These are phyloP conservation scores for Knufia petricola DNA, from an alignment of 2,329 filamentous ascomycete genomes.

Conservation along the genomic window DNA sequence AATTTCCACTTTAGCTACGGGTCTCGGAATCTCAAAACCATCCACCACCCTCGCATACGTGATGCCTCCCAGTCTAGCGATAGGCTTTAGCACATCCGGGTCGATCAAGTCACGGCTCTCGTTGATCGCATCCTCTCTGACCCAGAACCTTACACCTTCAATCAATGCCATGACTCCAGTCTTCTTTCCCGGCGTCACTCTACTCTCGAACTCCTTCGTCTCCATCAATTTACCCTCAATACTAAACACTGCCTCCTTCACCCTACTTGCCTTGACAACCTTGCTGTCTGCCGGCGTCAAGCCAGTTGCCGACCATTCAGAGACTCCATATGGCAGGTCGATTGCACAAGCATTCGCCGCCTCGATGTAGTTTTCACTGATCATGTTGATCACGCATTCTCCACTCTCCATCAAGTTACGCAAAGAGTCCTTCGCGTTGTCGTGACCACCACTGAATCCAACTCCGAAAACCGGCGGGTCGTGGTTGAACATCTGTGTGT, in stretches of 20 bases:
- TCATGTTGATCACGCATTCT: conserved; percentile 81
- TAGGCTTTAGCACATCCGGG: conserved; percentile 63
- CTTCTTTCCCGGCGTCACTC: conserved; percentile 60
- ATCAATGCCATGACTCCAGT: conserved; percentile 65
- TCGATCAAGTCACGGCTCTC: conserved; percentile 66
- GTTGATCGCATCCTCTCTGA: conserved; percentile 76
- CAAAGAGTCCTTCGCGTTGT: conserved; percentile 66
- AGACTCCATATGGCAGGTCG: conserved; percentile 65
- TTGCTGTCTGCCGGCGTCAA: conserved; percentile 59
- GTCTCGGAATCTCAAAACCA: conserved; percentile 60
- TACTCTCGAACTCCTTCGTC: conserved; percentile 66
- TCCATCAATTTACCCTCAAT: conserved; percentile 72
- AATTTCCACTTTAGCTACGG: conserved; percentile 25
- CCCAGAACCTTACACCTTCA: conserved; percentile 83
- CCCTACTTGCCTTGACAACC: conserved; percentile 60
- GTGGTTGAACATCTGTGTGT: conserved; percentile 73
- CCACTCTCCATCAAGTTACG: conserved; percentile 60
- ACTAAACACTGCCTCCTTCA: conserved; percentile 72
- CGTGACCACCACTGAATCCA: conserved; percentile 48
- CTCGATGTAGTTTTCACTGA: conserved; percentile 74
- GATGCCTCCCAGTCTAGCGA: conserved; percentile 71
- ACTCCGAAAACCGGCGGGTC: conserved; percentile 77
- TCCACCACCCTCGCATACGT: conserved; percentile 65
- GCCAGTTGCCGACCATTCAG: conserved; percentile 71
- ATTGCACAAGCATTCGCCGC: conserved; percentile 75